Evolutionary conservation across 2,329 filamentous ascomycete species (phyloP).

Genomic region (Fusarium siculi): DNA sequence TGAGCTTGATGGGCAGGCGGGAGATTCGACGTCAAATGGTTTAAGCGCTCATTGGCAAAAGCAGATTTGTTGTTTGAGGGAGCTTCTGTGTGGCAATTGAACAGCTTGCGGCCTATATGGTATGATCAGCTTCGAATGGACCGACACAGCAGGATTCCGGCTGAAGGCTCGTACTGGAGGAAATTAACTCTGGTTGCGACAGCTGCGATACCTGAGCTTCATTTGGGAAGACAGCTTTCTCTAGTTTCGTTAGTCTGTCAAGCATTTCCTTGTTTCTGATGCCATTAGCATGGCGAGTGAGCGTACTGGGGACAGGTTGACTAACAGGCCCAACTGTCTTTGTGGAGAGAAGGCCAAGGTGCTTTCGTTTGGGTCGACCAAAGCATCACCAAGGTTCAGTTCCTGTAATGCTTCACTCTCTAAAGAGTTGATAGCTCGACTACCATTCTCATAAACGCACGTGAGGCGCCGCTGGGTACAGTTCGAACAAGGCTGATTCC

Average conservation of each 20-base stretch:
- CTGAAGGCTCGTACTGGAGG: neutral
- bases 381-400: neutral
- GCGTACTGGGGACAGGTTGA: neutral
- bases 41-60: neutral
- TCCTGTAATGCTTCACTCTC: neutral
- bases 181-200: neutral
- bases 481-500: constrained; percentile 7
- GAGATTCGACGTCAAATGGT: neutral
- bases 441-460: neutral
- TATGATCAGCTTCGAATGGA: neutral
- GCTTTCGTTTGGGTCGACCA: neutral
- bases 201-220: neutral
- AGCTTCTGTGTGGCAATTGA: neutral
- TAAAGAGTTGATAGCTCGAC: accelerated
- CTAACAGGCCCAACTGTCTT: neutral
- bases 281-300: neutral
- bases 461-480: neutral
- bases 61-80: too few species aligned
- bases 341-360: neutral
- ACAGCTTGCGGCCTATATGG: neutral
- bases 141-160: too few species aligned
- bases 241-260: neutral
- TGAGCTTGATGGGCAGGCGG: neutral
- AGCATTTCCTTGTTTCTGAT: neutral
- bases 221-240: neutral